Evolutionary conservation across 2,329 filamentous ascomycete species (phyloP), one percentile per base, ranked within the genome.

Genomic region (Exophiala dermatitidis): DNA sequence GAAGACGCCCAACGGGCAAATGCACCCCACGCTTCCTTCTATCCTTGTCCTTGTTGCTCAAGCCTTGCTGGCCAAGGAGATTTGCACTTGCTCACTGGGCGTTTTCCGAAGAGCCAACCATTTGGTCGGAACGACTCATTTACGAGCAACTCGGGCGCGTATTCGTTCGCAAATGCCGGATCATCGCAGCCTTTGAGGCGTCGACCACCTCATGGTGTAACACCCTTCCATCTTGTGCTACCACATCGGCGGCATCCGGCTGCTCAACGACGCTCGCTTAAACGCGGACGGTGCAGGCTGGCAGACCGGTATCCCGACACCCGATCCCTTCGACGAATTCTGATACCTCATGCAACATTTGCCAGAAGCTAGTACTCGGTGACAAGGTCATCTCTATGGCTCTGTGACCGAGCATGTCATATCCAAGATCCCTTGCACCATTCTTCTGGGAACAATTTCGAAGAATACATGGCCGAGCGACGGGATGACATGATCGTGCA

Each of bases 11-110:
- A 19, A 19, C 19, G 7, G 33, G n/a, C 33, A 36, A 36, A 32
- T 51, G 41, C 40, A 31, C 38, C 53, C 53, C 53, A 56, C 53
- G 53, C 48, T 56, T 52, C 33, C 31, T 30, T 29, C 4, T 40
- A 43, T 38, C 53, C 48, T 46, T 47, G 48, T 52, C 38, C 48
- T 49, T 41, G 5, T 9, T 31, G 5, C 29, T 43, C 12, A 30
- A 43, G 9, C 37, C 9, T n/a, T 7, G 37, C 37, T 41, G 6
- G 31, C 19, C 45, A 29, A 30, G 38, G 12, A 41, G 3, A 41
- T 26, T 41, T 5, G 38, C 5, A 26, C 6, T 26, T 28, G 5
- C 3, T 41, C n/a, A 26, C 38, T 26, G 26, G 12, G 38, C 19
- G 38, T 41, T 26, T 5, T 41, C 28, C 19, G 4, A 26, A 26